A percentile compares a stretch with the other conserved stretches of the same genome.
These are phyloP conservation scores for Phyllostachys edulis DNA, from an alignment of 176 grass and related monocot species.

Conservation along the genomic window DNA sequence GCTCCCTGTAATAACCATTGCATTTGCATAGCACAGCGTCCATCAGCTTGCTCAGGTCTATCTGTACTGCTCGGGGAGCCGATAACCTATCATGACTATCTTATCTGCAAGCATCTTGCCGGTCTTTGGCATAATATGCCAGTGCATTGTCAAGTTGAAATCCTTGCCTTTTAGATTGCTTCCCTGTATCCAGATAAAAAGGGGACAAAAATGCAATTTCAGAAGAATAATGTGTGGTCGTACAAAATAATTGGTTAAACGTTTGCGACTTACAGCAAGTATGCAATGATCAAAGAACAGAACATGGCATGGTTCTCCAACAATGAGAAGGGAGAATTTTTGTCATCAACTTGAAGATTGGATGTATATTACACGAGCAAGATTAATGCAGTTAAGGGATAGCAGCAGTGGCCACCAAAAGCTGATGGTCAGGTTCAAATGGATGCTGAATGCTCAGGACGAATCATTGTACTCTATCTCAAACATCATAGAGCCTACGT, in stretches of 20 bases:
- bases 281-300: neutral
- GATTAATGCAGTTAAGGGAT: neutral
- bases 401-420: neutral
- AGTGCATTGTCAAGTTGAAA: conserved; percentile 96
- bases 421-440: neutral
- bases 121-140: conserved; percentile 98
- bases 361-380: neutral
- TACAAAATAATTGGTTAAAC: neutral
- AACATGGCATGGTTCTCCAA: neutral
- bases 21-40: neutral
- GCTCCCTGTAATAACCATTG: neutral
- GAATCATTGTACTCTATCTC: neutral
- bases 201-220: neutral
- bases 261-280: neutral
- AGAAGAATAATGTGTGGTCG: neutral
- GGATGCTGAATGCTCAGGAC: neutral
- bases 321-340: neutral
- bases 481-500: neutral
- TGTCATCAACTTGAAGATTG: neutral
- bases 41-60: conserved; percentile 29
- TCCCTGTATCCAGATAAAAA: conserved; percentile 46
- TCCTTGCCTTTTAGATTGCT: conserved; percentile 90
- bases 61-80: conserved; percentile 85
- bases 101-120: conserved; percentile 99
- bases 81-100: conserved; percentile 90